Evolutionary conservation across 2,329 filamentous ascomycete genomes (phyloP).

Genomic region (Camillea tinctor): DNA sequence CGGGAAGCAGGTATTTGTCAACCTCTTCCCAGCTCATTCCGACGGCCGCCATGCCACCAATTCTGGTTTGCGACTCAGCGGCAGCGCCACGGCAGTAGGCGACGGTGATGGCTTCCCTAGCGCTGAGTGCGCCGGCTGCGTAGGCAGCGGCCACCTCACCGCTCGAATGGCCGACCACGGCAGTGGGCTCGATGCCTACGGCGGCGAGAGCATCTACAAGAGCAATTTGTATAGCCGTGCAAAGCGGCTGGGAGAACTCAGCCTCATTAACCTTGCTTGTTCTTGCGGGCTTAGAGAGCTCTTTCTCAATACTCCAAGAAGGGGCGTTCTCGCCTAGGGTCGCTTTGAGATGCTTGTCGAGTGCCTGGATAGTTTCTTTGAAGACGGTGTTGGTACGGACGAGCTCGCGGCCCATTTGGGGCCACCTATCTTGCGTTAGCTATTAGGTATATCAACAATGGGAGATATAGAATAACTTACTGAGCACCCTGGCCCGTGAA

Average conservation of each 20-base stretch:
- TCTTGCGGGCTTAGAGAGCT: neutral
- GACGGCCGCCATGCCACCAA: constrained; percentile 35
- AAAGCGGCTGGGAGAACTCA: constrained; percentile 31
- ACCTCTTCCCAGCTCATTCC: constrained; percentile 27
- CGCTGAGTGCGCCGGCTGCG: constrained; percentile 35
- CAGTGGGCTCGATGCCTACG: constrained; percentile 16
- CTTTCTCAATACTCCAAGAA: neutral
- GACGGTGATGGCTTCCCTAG: constrained; percentile 37
- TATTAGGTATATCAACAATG: no score
- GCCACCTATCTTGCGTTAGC: constrained; percentile 7
- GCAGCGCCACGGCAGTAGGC: constrained; percentile 41
- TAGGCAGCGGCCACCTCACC: constrained; percentile 45
- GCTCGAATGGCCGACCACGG: constrained; percentile 41
- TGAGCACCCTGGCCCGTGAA: constrained; percentile 26
- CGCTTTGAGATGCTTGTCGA: constrained; percentile 5
- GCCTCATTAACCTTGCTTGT: neutral
- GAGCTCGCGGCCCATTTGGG: constrained; percentile 20
- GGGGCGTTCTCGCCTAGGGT: neutral
- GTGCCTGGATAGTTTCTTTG: constrained; percentile 4
- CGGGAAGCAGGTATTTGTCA: constrained; percentile 13
- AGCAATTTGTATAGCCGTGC: constrained; percentile 36
- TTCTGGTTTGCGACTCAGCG: constrained; percentile 14
- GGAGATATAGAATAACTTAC: no score
- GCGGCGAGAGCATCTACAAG: constrained; percentile 27
- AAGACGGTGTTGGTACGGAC: constrained; percentile 12